Base-by-base conservation (phyloP, 352 stramenopile species). In the Thraustochytrium aureum region DNA sequence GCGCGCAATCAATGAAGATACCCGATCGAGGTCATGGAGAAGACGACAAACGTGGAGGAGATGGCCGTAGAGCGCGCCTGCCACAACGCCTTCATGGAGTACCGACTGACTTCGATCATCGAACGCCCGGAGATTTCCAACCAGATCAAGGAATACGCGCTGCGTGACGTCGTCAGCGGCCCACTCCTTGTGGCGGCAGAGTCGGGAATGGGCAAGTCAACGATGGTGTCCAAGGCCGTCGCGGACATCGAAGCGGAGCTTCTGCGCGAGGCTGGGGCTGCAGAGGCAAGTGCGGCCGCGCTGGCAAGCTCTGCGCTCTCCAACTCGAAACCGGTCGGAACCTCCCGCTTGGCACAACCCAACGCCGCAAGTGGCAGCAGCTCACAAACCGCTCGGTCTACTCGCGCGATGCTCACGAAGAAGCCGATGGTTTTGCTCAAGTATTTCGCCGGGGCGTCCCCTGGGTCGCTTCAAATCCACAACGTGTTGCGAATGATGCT, bases 1-100 rank as follows among this genome's bases (percentile, higher is more conserved):
- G 41, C 10, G 62, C 6, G 79, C 79, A 5, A 84, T 84, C 69
- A 69, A 84, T 41, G 47, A 84, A 41, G 67, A 10, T 84, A 84
- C 56, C 65, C 79, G 10, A 74, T 84, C 37, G 30, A 75, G 17
- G n/a, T 47, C 2, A 26, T 30, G 12, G 3, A 84, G 26, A 83
- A 79, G 26, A 47, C 37, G 26, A 60, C 17, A 26, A 79, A 79
- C 35, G 50, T 79, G 7, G 69, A 79, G 42, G 50, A 64, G 50
- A 50, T 54, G 14, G 50, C 50, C 17, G 22, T 79, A 5, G 69
- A 79, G 56, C 30, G 67, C 22, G 41, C 50, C 32, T 74, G 67
- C 54, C 69, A 79, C 20, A 41, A 73, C 10, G 50, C 69, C 7
- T 79, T 62, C 56, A 79, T 79, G 69, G 50, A 79, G n/a, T 79